Evolutionary conservation across 1,284 basidiomycete genomes (phyloP), one percentile per base, ranked within the genome.

Genomic region (Phylloboletellus chloephorus): DNA sequence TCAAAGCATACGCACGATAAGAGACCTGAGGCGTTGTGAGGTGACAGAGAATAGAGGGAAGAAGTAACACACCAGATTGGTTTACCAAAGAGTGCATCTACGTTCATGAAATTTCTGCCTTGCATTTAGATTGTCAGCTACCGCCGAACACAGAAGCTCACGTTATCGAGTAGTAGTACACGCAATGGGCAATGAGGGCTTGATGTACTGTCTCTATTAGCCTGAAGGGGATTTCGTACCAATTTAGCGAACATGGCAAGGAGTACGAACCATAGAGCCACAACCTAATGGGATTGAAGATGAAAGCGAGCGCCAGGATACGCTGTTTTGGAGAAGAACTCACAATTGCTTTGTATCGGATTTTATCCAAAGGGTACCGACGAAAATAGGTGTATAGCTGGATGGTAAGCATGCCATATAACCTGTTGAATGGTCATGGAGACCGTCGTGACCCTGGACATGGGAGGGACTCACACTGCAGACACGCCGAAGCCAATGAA

Each of bases 401-500:
- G 24, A 69, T 65, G 31, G 72, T 66, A 38, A 78, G 63, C 25
- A 78, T 60, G 10, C 79, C 79, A 52, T 67, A 67, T 15, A 68
- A 48, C 23, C 72, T 73, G 50, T 31, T 21, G 35, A 31, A 38
- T 20, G 16, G 35, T 44, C 11, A 41, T 43, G 23, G 1, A 15
- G 22, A 17, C 6, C 13, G 22, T 36, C 10, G 30, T 19, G 15
- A 24, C 10, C 15, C 17, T 21, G 22, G 16, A 29, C 19, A 30
- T 21, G 17, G 40, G 13, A 3, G 61, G 61, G 20, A 66, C 63
- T 65, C 69, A 73, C 56, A 50, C 44, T 44, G 42, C 39, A 31
- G 79, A 76, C 13, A 69, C 54, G n/a, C 67, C 67, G 56, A 79
- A 78, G 36, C 80, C 79, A 43, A 78, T 58, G 47, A 74, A 67